Percentiles rank a stretch among this genome's conserved stretches.
These are phyloP conservation scores for Candida labiduridarum DNA, from an alignment of 1,139 yeast species.

Conservation along the genomic window DNA sequence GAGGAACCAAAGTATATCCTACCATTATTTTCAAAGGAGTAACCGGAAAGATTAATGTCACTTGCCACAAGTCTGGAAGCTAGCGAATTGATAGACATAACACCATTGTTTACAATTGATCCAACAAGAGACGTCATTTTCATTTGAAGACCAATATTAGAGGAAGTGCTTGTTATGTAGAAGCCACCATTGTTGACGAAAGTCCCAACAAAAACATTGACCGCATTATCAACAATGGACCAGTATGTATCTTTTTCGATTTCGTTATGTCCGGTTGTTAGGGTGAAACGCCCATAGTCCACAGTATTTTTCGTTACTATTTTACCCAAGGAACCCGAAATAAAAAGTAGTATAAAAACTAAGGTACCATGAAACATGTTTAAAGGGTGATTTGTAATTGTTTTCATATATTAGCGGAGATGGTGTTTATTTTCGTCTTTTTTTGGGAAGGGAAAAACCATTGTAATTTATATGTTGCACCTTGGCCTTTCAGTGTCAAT, in stretches of 20 bases:
- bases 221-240: background rate
- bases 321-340: background rate
- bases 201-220: background rate
- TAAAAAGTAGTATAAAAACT: background rate
- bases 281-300: background rate
- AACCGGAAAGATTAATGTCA: background rate
- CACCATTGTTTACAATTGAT: background rate
- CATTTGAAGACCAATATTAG: background rate
- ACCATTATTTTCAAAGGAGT: background rate
- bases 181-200: background rate
- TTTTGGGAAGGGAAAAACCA: background rate
- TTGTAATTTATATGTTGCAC: background rate
- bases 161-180: background rate
- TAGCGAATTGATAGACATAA: background rate
- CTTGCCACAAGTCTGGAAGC: background rate
- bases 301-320: background rate
- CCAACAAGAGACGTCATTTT: background rate
- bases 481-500: background rate
- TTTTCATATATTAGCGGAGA: background rate
- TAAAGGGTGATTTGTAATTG: no score
- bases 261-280: background rate
- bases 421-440: background rate
- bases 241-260: background rate
- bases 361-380: background rate
- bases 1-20: background rate